phyloP scores from a whole-genome alignment of 2,329 filamentous ascomycete species.

The Monilinia laxa region DNA sequence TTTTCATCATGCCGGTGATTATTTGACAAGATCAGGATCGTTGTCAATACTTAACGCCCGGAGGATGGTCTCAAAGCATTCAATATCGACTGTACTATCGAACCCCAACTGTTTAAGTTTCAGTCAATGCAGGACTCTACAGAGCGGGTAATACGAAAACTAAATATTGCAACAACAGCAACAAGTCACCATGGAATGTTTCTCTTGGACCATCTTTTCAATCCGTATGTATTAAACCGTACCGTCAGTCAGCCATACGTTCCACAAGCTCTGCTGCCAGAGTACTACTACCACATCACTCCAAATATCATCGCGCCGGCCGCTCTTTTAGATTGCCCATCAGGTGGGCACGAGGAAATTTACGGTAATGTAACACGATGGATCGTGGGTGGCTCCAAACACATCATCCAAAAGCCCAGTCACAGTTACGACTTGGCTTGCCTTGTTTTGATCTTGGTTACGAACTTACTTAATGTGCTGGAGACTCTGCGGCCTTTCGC shows the following conservation, averaged over 20 bases:
- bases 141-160: slow-evolving; percentile 1
- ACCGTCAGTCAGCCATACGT: slow-evolving; percentile 22
- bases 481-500: neutral
- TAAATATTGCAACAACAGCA: neutral
- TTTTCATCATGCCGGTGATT: slow-evolving; percentile 4
- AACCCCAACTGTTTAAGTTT: slow-evolving; percentile 20
- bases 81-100: neutral
- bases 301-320: slow-evolving; percentile 11
- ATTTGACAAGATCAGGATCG: neutral
- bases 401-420: slow-evolving; percentile 13
- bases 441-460: slow-evolving; percentile 13
- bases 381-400: slow-evolving; percentile 6
- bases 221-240: slow-evolving; percentile 12
- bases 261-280: slow-evolving; percentile 8
- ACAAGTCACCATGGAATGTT: neutral
- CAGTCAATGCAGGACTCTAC: slow-evolving; percentile 2
- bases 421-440: slow-evolving; percentile 8
- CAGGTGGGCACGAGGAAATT: slow-evolving; percentile 16
- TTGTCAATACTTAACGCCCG: neutral
- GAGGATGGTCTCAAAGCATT: neutral
- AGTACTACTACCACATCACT: neutral
- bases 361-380: slow-evolving; percentile 13
- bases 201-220: slow-evolving; percentile 6
- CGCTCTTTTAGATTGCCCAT: slow-evolving; percentile 19
- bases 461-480: neutral